Evolutionary conservation across 129 eudicot genomes (phyloP).

Genomic region (Escallonia rubra): DNA sequence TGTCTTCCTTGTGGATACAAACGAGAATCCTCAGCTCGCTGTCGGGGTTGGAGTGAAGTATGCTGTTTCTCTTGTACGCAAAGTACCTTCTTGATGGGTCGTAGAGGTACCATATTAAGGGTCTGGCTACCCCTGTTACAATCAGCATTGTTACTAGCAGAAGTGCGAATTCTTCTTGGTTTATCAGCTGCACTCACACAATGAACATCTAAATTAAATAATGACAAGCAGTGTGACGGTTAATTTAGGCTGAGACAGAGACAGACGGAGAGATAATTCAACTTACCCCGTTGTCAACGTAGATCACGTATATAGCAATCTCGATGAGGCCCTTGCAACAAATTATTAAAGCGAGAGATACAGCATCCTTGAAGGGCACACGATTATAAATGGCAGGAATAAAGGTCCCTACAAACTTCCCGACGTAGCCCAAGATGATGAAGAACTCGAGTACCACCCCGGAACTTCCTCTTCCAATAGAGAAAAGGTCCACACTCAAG

Average conservation of each 20-base stretch:
- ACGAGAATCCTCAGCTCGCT: conserved; percentile 43
- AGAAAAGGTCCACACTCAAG: conserved; percentile 12
- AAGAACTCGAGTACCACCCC: conserved; percentile 20
- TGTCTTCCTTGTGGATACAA: conserved; percentile 57
- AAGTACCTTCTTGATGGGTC: conserved; percentile 51
- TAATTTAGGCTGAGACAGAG: not conserved
- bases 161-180: conserved; percentile 38
- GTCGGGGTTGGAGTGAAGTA: conserved; percentile 30
- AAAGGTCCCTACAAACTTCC: conserved; percentile 43
- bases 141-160: conserved; percentile 47
- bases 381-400: conserved; percentile 27
- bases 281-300: conserved; percentile 32
- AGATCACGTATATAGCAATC: conserved; percentile 21
- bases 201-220: not conserved
- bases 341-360: conserved; percentile 49
- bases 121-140: conserved; percentile 46
- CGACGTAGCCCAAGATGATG: conserved; percentile 37
- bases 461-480: not conserved
- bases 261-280: not conserved
- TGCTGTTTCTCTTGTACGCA: conserved; percentile 19
- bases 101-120: conserved; percentile 34
- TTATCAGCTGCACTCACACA: conserved; percentile 29
- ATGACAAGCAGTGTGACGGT: not conserved
- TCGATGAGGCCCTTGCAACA: conserved; percentile 69
- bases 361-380: conserved; percentile 39